Percentiles rank a stretch among this genome's conserved stretches.
These are phyloP conservation scores for Geotrichum restrictum DNA, from an alignment of 1,139 yeast genomes.

Conservation along the genomic window DNA sequence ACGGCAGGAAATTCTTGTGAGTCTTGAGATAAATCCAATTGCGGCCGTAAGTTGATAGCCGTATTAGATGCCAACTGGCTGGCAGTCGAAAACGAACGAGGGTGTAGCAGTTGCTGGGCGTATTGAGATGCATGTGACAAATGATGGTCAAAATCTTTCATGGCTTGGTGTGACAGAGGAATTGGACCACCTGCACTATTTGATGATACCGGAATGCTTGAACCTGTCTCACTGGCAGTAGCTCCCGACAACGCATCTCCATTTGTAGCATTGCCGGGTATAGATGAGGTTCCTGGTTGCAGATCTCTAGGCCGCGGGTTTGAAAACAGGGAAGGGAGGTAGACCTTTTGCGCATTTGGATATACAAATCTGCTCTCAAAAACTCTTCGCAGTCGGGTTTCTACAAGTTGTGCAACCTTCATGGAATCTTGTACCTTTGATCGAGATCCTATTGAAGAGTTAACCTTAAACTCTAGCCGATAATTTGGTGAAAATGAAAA, in stretches of 20 bases:
- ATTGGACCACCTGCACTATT: background rate
- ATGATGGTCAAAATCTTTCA: conserved; percentile 6
- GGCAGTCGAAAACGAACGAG: conserved; percentile 20
- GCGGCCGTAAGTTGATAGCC: conserved; percentile 14
- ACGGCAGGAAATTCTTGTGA: conserved; percentile 7
- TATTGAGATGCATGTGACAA: background rate
- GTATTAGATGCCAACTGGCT: conserved; percentile 23
- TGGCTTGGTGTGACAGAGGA: conserved; percentile 9
- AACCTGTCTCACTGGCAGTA: background rate
- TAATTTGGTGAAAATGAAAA: conserved; percentile 90
- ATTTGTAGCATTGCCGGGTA: background rate
- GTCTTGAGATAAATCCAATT: conserved; percentile 3
- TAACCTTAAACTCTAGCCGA: conserved; percentile 76
- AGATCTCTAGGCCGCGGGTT: background rate
- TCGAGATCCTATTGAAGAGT: conserved; percentile 77
- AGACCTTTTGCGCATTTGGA: conserved; percentile 82
- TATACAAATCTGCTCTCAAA: conserved; percentile 89
- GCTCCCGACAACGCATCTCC: background rate
- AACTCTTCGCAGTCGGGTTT: conserved; percentile 79
- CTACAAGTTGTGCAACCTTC: conserved; percentile 79
- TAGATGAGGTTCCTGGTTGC: background rate
- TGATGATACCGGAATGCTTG: background rate
- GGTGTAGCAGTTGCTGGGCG: conserved; percentile 20
- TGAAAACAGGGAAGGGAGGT: conserved; percentile 88
- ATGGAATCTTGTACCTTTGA: conserved; percentile 93